Percentiles rank a stretch among this genome's conserved stretches.
These are phyloP conservation scores for Raffaelea ambrosiae DNA, from an alignment of 2,329 filamentous ascomycete species.

Conservation along the genomic window DNA sequence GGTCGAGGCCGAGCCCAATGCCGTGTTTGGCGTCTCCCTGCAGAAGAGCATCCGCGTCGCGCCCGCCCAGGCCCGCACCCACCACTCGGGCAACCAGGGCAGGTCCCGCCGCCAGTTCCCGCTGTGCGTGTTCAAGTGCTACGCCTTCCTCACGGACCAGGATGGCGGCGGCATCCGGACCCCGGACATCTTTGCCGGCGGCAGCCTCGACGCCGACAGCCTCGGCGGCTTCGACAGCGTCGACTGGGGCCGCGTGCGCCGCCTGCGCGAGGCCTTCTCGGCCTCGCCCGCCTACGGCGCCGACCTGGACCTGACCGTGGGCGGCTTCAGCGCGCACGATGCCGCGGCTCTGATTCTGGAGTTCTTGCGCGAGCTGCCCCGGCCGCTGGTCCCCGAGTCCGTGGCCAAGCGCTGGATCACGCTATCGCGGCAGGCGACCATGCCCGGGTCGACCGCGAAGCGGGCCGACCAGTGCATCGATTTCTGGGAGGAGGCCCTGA, in stretches of 20 bases:
- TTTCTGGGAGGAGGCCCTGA: constrained; percentile 37
- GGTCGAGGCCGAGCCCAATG: constrained; percentile 13
- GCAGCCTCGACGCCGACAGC: constrained; percentile 21
- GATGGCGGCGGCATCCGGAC: constrained; percentile 23
- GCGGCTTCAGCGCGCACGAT: constrained; percentile 28
- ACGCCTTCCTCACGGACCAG: constrained; percentile 26
- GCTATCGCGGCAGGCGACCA: constrained; percentile 29
- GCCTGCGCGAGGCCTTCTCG: constrained; percentile 28
- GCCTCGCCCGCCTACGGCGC: constrained; percentile 27
- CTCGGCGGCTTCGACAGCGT: constrained; percentile 25
- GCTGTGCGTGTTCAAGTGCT: constrained; percentile 31
- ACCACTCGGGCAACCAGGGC: constrained; percentile 25
- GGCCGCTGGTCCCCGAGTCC: constrained; percentile 28
- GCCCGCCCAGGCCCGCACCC: constrained; percentile 27
- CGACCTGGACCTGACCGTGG: constrained; percentile 23
- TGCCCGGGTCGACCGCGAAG: constrained; percentile 22
- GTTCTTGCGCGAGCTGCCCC: constrained; percentile 29
- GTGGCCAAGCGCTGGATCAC: constrained; percentile 31
- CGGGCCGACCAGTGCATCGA: constrained; percentile 33
- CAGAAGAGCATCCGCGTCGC: constrained; percentile 30
- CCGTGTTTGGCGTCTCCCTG: constrained; percentile 31
- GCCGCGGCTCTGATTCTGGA: constrained; percentile 31
- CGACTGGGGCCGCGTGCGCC: constrained; percentile 22
- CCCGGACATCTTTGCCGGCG: constrained; percentile 27
- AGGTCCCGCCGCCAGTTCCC: constrained; percentile 29